Conservation (phyloP, 2,329 filamentous ascomycete species). For the Cadophora sp. region DNA sequence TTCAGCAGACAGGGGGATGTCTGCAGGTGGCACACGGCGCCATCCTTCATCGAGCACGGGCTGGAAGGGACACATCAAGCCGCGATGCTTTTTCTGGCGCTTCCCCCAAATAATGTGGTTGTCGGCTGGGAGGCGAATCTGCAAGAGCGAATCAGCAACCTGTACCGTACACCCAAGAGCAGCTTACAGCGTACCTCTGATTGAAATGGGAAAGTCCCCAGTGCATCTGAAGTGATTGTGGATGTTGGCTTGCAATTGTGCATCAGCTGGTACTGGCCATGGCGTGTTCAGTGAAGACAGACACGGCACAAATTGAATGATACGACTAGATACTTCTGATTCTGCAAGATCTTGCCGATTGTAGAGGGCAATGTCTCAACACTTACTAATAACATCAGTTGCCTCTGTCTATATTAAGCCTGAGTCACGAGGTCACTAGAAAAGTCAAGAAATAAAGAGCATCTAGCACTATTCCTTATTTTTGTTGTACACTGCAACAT, state of each 20-base stretch:
- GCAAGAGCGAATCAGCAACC: not conserved
- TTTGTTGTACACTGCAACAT: constrained; percentile 5
- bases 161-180: not conserved
- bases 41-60: constrained; percentile 2
- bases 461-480: constrained; percentile 1
- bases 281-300: no score
- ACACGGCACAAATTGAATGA: no score
- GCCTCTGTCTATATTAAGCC: not conserved
- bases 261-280: no score
- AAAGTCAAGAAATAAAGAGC: not conserved
- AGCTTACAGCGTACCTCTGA: not conserved
- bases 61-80: not conserved
- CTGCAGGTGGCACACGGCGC: constrained; percentile 9
- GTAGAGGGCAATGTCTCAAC: not conserved
- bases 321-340: not conserved
- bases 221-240: not conserved
- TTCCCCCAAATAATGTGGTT: not conserved
- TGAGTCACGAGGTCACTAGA: not conserved
- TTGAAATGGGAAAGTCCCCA: not conserved
- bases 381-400: not conserved
- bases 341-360: not conserved
- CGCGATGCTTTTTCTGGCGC: constrained; percentile 9
- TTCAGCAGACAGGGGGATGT: not conserved
- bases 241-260: not conserved
- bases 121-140: not conserved